Evolutionary conservation across 306 rosid species (phyloP).

Genomic region (Corylus heterophylla): DNA sequence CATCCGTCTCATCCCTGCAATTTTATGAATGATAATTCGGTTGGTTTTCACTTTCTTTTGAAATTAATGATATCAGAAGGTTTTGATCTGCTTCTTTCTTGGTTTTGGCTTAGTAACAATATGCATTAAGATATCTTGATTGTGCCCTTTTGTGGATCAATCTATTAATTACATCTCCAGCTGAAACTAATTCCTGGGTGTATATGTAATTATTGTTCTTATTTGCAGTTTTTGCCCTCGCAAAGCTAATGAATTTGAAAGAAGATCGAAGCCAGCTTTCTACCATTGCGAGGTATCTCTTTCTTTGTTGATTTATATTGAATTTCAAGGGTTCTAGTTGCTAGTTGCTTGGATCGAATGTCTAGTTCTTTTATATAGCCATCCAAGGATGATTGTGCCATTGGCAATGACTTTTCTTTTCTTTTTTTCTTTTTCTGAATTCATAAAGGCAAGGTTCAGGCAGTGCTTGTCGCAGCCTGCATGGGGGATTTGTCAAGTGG

Average conservation of each 20-base stretch:
- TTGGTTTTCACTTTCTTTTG: background rate
- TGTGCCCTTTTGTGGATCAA: background rate
- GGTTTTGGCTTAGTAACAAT: too few relatives aligned
- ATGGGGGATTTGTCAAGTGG: conserved; percentile 99
- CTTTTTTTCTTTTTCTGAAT: conserved; percentile 16
- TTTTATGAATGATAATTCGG: background rate
- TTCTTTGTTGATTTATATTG: conserved; percentile 2
- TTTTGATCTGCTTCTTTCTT: too few relatives aligned
- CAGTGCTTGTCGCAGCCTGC: conserved; percentile 97
- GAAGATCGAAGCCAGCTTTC: conserved; percentile 93
- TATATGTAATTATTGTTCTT: conserved; percentile 15
- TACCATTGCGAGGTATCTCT: conserved; percentile 82
- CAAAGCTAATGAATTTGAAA: conserved; percentile 87
- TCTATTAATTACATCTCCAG: background rate
- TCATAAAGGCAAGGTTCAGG: conserved; percentile 93
- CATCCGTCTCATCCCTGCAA: background rate
- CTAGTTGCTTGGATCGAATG: conserved; percentile 20
- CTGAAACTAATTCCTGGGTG: conserved; percentile 11
- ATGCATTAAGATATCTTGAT: background rate
- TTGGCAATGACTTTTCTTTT: conserved; percentile 11
- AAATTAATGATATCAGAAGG: too few relatives aligned
- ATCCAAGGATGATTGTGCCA: conserved; percentile 5
- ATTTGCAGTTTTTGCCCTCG: conserved; percentile 82
- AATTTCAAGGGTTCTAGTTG: conserved; percentile 24
- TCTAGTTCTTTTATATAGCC: conserved; percentile 13